phyloP scores from a whole-genome alignment of 768 basidiomycete genomes.

The Paxillus ammoniavirescens region DNA sequence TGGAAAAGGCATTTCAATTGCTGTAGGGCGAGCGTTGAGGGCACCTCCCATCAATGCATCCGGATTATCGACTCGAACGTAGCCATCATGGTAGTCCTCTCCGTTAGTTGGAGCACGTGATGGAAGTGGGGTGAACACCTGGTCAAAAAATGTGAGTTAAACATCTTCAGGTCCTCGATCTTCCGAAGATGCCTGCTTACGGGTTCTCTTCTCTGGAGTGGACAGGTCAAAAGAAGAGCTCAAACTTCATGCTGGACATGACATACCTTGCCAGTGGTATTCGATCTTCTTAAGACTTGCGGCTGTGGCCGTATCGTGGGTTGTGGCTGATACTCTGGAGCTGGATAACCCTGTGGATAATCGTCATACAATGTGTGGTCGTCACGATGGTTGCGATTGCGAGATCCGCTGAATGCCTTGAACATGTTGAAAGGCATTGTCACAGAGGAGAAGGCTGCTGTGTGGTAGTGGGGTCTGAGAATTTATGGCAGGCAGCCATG shows the following conservation, averaged over 20 bases:
- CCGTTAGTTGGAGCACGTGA: conserved; percentile 32
- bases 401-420: conserved; percentile 34
- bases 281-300: conserved; percentile 26
- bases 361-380: conserved; percentile 24
- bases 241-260: neutral
- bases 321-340: conserved; percentile 24
- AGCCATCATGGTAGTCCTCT: conserved; percentile 32
- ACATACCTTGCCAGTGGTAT: conserved; percentile 27
- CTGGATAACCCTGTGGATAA: conserved; percentile 30
- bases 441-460: conserved; percentile 19
- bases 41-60: conserved; percentile 31
- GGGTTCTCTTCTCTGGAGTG: conserved; percentile 30
- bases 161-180: neutral
- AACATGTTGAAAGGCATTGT: conserved; percentile 39
- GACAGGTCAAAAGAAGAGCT: conserved; percentile 11
- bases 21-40: conserved; percentile 32
- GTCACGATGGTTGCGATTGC: conserved; percentile 28
- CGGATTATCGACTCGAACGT: conserved; percentile 30
- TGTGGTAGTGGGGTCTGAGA: conserved; percentile 13
- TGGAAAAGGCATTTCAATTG: conserved; percentile 18
- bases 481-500: conserved; percentile 30
- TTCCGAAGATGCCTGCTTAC: conserved; percentile 16
- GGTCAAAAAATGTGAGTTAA: conserved; percentile 5
- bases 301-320: conserved; percentile 19
- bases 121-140: conserved; percentile 33